Evolutionary conservation across 2,329 filamentous ascomycete species (phyloP).

Genomic region (Escovopsis weberi): DNA sequence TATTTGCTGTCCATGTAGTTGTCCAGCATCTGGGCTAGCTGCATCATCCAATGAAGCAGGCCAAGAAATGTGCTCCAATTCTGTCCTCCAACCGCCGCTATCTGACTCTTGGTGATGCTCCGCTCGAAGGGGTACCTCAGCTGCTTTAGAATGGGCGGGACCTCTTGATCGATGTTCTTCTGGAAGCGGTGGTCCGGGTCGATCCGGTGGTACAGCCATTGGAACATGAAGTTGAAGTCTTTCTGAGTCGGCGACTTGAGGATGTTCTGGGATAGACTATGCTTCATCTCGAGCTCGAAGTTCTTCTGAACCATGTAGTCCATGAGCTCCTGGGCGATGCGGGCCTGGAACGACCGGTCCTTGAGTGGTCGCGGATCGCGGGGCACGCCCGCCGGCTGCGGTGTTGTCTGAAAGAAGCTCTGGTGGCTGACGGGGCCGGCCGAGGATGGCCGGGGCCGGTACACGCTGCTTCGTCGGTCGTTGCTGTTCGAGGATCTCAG

Average conservation of each 20-base stretch:
- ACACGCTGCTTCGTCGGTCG: conserved; percentile 69
- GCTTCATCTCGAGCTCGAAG: conserved; percentile 96
- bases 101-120: conserved; percentile 91
- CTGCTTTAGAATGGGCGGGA: conserved; percentile 83
- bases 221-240: conserved; percentile 95
- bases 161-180: conserved; percentile 90
- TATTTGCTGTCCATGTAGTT: conserved; percentile 65
- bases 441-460: conserved; percentile 53
- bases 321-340: conserved; percentile 76
- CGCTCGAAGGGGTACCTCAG: conserved; percentile 89
- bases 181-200: conserved; percentile 88
- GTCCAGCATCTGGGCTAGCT: conserved; percentile 86
- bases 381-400: conserved; percentile 66
- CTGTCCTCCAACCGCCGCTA: conserved; percentile 85
- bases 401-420: conserved; percentile 87
- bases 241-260: conserved; percentile 94
- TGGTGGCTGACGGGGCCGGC: conserved; percentile 60
- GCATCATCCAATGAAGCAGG: conserved; percentile 98
- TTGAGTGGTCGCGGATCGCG: conserved; percentile 76
- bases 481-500: conserved; percentile 33
- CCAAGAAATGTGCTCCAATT: conserved; percentile 96
- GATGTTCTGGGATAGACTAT: conserved; percentile 78
- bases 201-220: conserved; percentile 93
- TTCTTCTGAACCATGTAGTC: conserved; percentile 90
- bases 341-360: conserved; percentile 63